Base-by-base conservation (phyloP, 352 stramenopile genomes). In the Phytophthora pisi region DNA sequence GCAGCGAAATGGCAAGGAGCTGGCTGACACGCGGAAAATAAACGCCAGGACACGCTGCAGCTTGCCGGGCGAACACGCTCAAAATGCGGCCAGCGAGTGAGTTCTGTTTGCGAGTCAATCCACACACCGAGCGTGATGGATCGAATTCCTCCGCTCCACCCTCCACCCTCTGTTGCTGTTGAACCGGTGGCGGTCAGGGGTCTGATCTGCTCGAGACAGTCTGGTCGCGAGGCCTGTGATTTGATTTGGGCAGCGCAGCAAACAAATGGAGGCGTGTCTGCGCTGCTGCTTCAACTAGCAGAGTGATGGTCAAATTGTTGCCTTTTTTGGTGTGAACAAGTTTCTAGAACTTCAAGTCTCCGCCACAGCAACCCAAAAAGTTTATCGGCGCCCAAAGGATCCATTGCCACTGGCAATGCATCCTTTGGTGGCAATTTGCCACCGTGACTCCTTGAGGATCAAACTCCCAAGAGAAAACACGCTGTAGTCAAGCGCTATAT, bases 301-400 rank as follows among this genome's bases (percentile, higher is more conserved):
- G 24, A 54, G 49, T 54, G 49, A 54, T 54, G 49, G 49, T 36
- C 49, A 15, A 38, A 2, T 38, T 23, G 20, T 54, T 54, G 49
- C 49, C 24, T 54, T 54, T 54, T 54, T 30, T 8, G 23, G 8
- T n/a, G 30, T 15, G 47, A 36, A 24, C 26, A 18, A 50, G 47
- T 23, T 45, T 18, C 9, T 15, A 15, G 2, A 42, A 42, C 9
- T 42, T 43, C 1, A 43, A 43, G 46, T 30, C 18, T 51, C n/a
- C 15, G 45, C 15, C 28, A 1, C 26, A 30, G 26, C 26, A 30
- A 40, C 34, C 34, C 34, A 4, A 30, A 30, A 38, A 13, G 31
- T 13, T 40, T 6, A 2, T 38, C 31, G 34, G 2, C 34, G 16
- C 6, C 11, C 36, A 42, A n/a, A n/a, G 36, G 24, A 26, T 26